These are phyloP conservation scores for Rhododendron molle DNA, from an alignment of 148 eudicot species.

Conservation along the genomic window DNA sequence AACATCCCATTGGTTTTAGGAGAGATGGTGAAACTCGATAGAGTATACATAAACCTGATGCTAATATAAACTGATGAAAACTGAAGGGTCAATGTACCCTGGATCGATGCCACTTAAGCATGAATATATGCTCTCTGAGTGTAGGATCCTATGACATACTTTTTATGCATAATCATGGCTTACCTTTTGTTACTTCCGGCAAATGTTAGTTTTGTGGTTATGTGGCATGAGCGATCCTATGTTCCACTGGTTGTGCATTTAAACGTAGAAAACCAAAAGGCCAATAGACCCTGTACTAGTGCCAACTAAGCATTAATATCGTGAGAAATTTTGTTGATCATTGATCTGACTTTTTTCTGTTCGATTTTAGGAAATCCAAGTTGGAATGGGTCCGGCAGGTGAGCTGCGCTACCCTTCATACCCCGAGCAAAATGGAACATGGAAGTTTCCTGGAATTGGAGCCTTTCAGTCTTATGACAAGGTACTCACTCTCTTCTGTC, in stretches of 20 bases:
- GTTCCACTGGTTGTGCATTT: not conserved
- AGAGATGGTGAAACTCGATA: not conserved
- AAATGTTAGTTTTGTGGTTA: not conserved
- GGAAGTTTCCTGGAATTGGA: constrained; percentile 97
- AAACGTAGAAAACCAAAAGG: not conserved
- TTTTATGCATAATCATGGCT: not conserved
- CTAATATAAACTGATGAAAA: not conserved
- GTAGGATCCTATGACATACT: not conserved
- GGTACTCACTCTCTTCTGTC: constrained; percentile 28
- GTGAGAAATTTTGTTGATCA: not conserved
- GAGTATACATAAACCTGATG: not conserved
- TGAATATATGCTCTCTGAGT: not conserved
- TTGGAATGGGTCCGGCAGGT: constrained; percentile 99
- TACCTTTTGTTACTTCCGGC: not conserved
- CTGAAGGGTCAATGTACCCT: not conserved
- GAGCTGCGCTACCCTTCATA: constrained; percentile 98
- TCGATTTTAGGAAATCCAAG: constrained; percentile 79
- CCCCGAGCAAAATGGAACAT: constrained; percentile 84
- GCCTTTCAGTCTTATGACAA: constrained; percentile 97
- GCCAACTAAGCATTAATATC: not conserved
- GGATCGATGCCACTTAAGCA: not conserved
- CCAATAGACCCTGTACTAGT: not conserved
- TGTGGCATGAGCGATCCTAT: not conserved
- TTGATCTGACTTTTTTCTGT: not conserved
- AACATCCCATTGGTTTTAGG: not conserved